Conservation (phyloP, 768 basidiomycete species). For the Lactarius sanguifluus region DNA sequence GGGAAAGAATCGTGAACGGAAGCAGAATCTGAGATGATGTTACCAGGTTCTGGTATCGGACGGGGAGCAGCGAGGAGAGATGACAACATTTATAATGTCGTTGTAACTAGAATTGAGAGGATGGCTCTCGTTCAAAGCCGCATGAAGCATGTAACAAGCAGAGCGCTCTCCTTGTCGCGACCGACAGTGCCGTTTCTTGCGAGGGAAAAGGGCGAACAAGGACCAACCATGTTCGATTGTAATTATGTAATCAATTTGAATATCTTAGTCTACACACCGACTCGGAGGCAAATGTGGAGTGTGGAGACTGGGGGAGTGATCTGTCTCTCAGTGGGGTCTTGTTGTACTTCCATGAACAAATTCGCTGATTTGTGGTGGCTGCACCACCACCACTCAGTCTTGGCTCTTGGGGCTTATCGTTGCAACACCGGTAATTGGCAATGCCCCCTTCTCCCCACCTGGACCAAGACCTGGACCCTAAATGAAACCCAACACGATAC, state of each 20-base stretch:
- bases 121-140: constrained; percentile 30
- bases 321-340: no score
- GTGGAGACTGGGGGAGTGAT: background rate
- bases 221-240: constrained; percentile 2
- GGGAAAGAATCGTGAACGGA: constrained; percentile 19
- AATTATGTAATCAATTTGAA: constrained; percentile 16
- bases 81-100: constrained; percentile 29
- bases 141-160: constrained; percentile 29
- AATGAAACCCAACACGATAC: background rate
- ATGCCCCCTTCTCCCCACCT: background rate
- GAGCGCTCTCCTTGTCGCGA: constrained; percentile 15
- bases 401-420: background rate
- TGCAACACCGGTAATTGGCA: background rate
- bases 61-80: constrained; percentile 29
- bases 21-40: constrained; percentile 25
- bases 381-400: background rate
- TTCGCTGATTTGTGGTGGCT: background rate
- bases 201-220: background rate
- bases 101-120: constrained; percentile 29
- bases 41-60: constrained; percentile 24
- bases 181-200: constrained; percentile 11
- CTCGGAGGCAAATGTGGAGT: background rate
- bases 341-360: background rate
- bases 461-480: no score
- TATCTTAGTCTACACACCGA: background rate